Base-by-base conservation (phyloP, 768 basidiomycete species). In the Cystofilobasidium ferigula region DNA sequence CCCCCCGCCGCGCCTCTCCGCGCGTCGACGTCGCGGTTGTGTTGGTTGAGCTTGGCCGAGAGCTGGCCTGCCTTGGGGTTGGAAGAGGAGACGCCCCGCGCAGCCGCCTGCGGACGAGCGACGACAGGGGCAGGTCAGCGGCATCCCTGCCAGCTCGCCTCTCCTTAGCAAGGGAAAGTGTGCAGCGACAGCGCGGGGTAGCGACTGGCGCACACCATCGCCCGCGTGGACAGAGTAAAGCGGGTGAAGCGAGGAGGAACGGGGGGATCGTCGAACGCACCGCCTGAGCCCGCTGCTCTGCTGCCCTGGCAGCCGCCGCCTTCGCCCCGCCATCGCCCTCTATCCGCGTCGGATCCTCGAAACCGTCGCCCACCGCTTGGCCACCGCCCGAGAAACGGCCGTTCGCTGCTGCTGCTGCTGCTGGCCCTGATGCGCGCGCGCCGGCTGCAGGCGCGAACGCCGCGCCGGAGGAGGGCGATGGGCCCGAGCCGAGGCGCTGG, bases 1-100 rank as follows among this genome's bases (percentile, higher is more conserved):
- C 18, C 26, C 14, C 24, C 24, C 18, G 58, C n/a, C n/a, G 36
- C 12, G 51, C 53, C 36, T 42, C n/a, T 57, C 14, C 48, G 47
- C 2, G 30, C 22, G 38, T 64, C 65, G 35, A 67, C 45, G 36
- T 51, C 28, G 12, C 57, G 54, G 53, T 67, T 67, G 30, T 67
- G 65, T 43, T 61, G 60, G n/a, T 56, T 57, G 20, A 67, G 65
- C 42, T 67, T 67, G 16, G 53, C 65, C 20, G 65, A 53, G 26
- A 67, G 60, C 18, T 61, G 59, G 18, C 65, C 65, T 14, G 60
- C 61, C 40, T 67, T 67, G 0, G 65, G 65, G 30, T 67, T 67
- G 2, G 65, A 26, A 0, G 60, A 22, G 3, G 65, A 67, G 20
- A 67, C 38, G 9, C 65, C 65, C 28, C 65, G 40, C 13, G 45